Conservation (phyloP, 129 eudicot genomes). For the Daucus carota region DH1_v3.0 NC_030384.2:33166001-33166500, state of each 20-base stretch:
- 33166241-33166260: neutral
- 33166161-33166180: constrained; percentile 80
- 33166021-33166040: neutral
- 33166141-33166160: constrained; percentile 70
- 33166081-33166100: constrained; percentile 49
- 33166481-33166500: no score
- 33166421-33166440: neutral
- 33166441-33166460: neutral
- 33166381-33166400: neutral
- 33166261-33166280: no score
- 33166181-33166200: constrained; percentile 24
- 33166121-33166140: constrained; percentile 57
- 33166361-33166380: neutral
- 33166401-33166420: neutral
- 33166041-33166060: neutral
- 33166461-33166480: no score
- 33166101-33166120: constrained; percentile 29
- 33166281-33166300: neutral
- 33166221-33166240: neutral
- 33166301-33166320: neutral
- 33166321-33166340: neutral
- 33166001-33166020: neutral
- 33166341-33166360: neutral
- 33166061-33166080: neutral
- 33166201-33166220: constrained; percentile 1